phyloP scores from a whole-genome alignment of 164 flowering plant species.

The Cinnamomum chago region DNA sequence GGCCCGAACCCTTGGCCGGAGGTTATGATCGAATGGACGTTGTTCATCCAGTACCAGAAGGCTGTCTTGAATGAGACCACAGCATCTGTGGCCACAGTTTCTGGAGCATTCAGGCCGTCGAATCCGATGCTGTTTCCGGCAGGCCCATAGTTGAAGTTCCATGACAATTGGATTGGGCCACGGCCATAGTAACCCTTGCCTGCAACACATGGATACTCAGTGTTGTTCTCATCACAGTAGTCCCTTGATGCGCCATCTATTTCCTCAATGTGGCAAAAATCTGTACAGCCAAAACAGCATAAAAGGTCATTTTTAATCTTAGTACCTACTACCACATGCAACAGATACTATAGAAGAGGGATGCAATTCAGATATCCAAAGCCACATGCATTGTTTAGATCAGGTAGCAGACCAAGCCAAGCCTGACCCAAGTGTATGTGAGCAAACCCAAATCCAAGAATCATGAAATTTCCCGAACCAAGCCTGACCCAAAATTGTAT shows the following conservation, averaged over 20 bases:
- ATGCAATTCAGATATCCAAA: neutral
- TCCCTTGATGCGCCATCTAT: slow-evolving; percentile 25
- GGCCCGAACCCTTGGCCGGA: slow-evolving; percentile 29
- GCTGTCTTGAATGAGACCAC: slow-evolving; percentile 34
- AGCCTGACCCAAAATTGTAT: too few species aligned
- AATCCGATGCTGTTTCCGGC: slow-evolving; percentile 36
- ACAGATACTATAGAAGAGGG: too few species aligned
- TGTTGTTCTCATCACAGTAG: slow-evolving; percentile 27
- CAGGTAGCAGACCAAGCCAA: neutral
- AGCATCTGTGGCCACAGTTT: slow-evolving; percentile 29
- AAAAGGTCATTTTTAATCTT: neutral
- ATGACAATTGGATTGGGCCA: slow-evolving; percentile 33
- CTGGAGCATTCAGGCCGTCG: slow-evolving; percentile 30
- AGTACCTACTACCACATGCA: neutral
- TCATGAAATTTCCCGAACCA: too few species aligned
- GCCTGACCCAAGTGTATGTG: neutral
- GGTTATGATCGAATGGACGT: slow-evolving; percentile 19
- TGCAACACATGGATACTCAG: slow-evolving; percentile 28
- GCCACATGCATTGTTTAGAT: neutral
- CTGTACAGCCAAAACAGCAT: slow-evolving; percentile 6
- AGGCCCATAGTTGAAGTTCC: slow-evolving; percentile 37
- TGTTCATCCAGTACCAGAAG: slow-evolving; percentile 42
- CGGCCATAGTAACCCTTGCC: slow-evolving; percentile 31
- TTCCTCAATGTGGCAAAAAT: slow-evolving; percentile 42
- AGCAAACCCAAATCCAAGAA: slow-evolving; percentile 9